Percentiles rank a stretch among this genome's conserved stretches.
phyloP scores from a whole-genome alignment of 163 green algal genomes.

The Scenedesmus sp. region DNA sequence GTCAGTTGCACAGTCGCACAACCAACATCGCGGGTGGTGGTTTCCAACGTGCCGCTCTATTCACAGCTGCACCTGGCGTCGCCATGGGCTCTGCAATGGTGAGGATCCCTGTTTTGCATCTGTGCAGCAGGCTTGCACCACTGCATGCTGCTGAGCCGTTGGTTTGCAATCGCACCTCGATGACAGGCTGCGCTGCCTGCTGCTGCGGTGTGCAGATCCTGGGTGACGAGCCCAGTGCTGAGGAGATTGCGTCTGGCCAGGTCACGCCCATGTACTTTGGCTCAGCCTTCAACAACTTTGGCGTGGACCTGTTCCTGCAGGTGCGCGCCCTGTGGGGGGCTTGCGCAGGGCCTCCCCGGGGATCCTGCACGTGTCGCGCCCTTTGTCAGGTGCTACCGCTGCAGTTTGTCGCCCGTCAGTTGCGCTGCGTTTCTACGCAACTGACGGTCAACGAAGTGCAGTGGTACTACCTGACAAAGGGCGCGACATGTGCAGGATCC shows the following conservation, averaged over 20 bases:
- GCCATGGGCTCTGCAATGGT: too few species aligned
- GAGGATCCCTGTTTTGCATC: too few species aligned
- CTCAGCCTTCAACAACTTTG: slow-evolving; percentile 88
- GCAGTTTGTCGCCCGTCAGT: too few species aligned
- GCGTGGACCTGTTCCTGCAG: slow-evolving; percentile 87
- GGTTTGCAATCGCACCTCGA: not conserved
- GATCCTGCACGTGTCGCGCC: not conserved
- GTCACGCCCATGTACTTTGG: slow-evolving; percentile 89
- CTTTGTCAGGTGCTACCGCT: not conserved
- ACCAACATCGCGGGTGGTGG: too few species aligned
- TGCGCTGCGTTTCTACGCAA: too few species aligned
- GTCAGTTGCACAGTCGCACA: too few species aligned
- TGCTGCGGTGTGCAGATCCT: slow-evolving; percentile 58
- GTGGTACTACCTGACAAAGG: not conserved
- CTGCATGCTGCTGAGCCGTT: not conserved
- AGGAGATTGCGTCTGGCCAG: slow-evolving; percentile 70
- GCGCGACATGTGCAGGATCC: not conserved
- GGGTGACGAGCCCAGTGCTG: slow-evolving; percentile 75
- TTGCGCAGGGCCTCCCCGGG: too few species aligned
- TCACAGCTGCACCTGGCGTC: too few species aligned
- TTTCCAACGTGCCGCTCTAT: too few species aligned
- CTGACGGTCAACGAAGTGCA: too few species aligned
- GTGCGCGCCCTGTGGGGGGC: not conserved
- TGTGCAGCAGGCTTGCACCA: too few species aligned
- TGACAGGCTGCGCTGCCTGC: not conserved